Evolutionary conservation across 768 basidiomycete species (phyloP).

Genomic region (Hygrophoropsis aurantiaca): DNA sequence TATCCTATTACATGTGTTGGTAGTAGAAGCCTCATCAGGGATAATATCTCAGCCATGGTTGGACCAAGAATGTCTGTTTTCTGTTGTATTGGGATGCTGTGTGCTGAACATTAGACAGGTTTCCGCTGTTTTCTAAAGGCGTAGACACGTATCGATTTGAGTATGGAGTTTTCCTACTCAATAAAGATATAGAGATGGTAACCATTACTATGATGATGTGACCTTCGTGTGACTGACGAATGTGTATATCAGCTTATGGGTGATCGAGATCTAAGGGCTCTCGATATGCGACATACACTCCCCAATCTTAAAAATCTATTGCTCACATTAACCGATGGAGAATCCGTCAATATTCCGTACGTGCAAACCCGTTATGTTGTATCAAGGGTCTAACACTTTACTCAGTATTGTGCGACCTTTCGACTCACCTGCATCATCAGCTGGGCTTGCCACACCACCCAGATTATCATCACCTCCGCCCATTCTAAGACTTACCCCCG

Average conservation of each 20-base stretch:
- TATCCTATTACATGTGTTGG: conserved; percentile 92
- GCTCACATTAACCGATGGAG: conserved; percentile 78
- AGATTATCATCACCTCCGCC: conserved; percentile 14
- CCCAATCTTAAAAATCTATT: conserved; percentile 95
- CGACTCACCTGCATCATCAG: conserved; percentile 21
- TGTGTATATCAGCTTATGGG: conserved; percentile 70
- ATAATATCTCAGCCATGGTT: conserved; percentile 92
- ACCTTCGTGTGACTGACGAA: conserved; percentile 6
- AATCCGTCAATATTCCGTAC: conserved; percentile 48
- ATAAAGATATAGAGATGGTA: conserved; percentile 97
- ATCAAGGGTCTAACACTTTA: conserved; percentile 10
- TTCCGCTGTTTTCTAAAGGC: conserved; percentile 91
- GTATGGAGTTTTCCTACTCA: conserved; percentile 94
- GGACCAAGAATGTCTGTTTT: conserved; percentile 83
- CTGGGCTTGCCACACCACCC: conserved; percentile 24
- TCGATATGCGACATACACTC: conserved; percentile 94
- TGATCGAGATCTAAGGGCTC: conserved; percentile 81
- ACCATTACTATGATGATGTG: background rate
- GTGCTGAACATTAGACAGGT: conserved; percentile 50
- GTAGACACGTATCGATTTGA: conserved; percentile 97
- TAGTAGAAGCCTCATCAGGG: conserved; percentile 87
- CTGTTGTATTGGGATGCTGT: background rate
- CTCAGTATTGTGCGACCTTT: conserved; percentile 15
- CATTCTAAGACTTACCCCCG: conserved; percentile 10
- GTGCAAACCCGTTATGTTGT: conserved; percentile 19